Base-by-base conservation (phyloP, 257 asterid species). In the Cruciata laevipes region DNA sequence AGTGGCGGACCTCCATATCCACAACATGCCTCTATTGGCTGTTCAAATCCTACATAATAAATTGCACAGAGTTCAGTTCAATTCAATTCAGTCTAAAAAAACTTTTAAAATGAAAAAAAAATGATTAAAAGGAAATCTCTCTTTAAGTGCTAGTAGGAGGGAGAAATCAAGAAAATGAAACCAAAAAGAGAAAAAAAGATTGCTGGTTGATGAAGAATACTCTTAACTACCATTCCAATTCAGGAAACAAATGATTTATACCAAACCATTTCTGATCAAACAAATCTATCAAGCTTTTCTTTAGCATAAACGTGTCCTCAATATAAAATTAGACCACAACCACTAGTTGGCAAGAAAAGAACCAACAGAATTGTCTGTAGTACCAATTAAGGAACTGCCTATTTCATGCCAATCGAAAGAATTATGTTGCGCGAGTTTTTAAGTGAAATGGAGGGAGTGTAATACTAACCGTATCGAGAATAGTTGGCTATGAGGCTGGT, bases 1-100 rank as follows among this genome's bases (percentile, higher is more conserved):
- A 88, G 61, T 4, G 99, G 99, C 13, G 96, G 86, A 31, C 99
- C 99, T 82, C 99, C 99, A 58, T 78, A 74, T 24, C 97, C 99
- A 72, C 97, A 94, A 76, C 97, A 94, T 23, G 93, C 96, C 96
- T 84, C 87, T 63, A 87, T 21, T 5, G 95, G 87, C 79, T 90
- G 96, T 78, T 86, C 95, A 64, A 94, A 94, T 75, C 99, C 99
- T 90, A 86, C 71, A 17, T 13, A 13, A 44, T 16, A 44, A 44
- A 47, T 42, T 3, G 51, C 0, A 11, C 51, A 61, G 52, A 67
- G 60, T 17, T 49, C 37, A 30, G 52, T 27, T 30, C 13, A 14
- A 18, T 13, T 32, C 37, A 53, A 3, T 49, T 51, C 21, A 66
- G 61, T 18, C 25, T 1, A 20, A 53, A 18, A 53, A 53, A 18